Percentiles rank a stretch among this genome's conserved stretches.
phyloP scores from a whole-genome alignment of 306 rosid species.

The Glycine tomentella region DNA sequence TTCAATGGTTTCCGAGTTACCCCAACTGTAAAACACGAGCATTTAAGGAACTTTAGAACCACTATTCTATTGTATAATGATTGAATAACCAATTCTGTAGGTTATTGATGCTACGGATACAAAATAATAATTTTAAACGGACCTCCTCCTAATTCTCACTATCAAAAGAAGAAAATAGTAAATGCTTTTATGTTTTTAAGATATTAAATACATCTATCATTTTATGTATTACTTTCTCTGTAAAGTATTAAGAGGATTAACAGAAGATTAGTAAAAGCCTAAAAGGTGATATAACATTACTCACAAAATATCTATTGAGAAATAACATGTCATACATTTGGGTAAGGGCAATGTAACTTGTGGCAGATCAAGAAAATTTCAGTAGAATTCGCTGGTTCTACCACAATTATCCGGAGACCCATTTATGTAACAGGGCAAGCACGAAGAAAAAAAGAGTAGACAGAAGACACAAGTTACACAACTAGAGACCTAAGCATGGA shows the following conservation, averaged over 20 bases:
- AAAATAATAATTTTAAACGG: too few relatives aligned
- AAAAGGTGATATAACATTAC: background rate
- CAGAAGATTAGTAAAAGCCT: background rate
- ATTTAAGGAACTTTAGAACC: background rate
- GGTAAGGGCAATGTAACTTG: too few relatives aligned
- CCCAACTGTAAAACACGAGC: conserved; percentile 7
- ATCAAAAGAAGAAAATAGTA: background rate
- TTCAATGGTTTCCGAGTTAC: background rate
- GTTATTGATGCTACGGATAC: background rate
- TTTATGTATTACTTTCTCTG: too few relatives aligned
- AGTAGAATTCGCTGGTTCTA: too few relatives aligned
- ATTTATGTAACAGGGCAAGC: too few relatives aligned
- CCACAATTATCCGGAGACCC: too few relatives aligned
- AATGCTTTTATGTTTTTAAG: background rate
- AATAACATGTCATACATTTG: background rate
- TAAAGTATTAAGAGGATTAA: background rate
- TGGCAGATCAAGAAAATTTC: too few relatives aligned
- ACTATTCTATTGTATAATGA: background rate
- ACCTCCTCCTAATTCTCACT: background rate
- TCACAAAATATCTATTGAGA: conserved; percentile 7
- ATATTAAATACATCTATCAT: too few relatives aligned
- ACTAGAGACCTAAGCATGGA: too few relatives aligned
- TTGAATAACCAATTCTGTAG: conserved; percentile 1
- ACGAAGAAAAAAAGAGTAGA: too few relatives aligned
- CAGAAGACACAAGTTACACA: too few relatives aligned